A percentile compares a stretch with the other conserved stretches of the same genome.
phyloP scores from a whole-genome alignment of 345 rosid species.

The Salix brachista region DNA sequence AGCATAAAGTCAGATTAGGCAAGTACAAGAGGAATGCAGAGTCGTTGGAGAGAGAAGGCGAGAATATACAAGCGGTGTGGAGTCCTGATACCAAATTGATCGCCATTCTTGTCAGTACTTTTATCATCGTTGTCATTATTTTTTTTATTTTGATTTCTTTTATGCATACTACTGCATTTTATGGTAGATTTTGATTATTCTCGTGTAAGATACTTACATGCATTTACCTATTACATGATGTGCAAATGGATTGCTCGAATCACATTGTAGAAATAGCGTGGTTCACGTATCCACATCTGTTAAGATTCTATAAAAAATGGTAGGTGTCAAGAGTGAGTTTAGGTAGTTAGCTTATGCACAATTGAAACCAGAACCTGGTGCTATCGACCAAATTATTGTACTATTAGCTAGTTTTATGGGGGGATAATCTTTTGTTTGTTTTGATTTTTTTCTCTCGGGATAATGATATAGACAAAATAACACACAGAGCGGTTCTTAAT shows the following conservation, averaged over 20 bases:
- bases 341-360: neutral
- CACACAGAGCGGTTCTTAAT: neutral
- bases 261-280: neutral
- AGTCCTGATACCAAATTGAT: constrained; percentile 82
- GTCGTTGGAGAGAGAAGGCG: constrained; percentile 76
- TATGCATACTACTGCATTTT: neutral
- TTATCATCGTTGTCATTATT: neutral
- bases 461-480: neutral
- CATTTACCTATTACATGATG: neutral
- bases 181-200: neutral
- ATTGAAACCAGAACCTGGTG: neutral
- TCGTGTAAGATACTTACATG: neutral
- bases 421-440: neutral
- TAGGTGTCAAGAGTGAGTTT: neutral
- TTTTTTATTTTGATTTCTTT: neutral
- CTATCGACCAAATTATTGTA: neutral
- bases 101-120: constrained; percentile 67
- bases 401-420: neutral
- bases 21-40: constrained; percentile 75
- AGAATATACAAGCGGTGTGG: constrained; percentile 85
- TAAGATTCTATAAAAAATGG: neutral
- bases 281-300: neutral
- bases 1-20: constrained; percentile 90
- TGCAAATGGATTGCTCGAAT: neutral
- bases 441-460: neutral